Evolutionary conservation across 2,329 filamentous ascomycete species (phyloP), one percentile per base, ranked within the genome.

Genomic region (Trichoderma arundinaceum): DNA sequence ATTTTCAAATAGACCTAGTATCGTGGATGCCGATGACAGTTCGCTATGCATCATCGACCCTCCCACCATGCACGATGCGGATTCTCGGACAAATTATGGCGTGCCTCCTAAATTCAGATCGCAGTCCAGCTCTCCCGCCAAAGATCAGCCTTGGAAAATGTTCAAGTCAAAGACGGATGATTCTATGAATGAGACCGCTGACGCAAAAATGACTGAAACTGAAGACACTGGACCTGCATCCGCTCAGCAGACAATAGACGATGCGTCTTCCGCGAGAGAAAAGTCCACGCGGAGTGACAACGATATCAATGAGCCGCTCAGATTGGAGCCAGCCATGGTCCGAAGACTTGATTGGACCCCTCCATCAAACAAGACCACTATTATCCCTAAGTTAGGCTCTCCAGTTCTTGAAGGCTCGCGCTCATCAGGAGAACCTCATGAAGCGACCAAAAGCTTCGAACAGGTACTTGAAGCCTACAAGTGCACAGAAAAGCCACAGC

Each of bases 281-380:
- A 46, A 46, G 17, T 13, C 60, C 19, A 38, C 32, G 17, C 49
- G 28, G 41, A n/a, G 2, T 17, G 39, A 22, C n/a, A 68, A 33
- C 64, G 72, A 65, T 66, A 76, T 17, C 15, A 62, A 74, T n/a
- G 77, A 78, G 56, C 72, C 78, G 0, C 69, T 80, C 2, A 71
- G 75, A 19, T 66, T 82, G 8, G 82, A 84, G 59, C 75, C 74
- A 52, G 90, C 89, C 7, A 74, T 84, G 32, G 79, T 78, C 52
- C 81, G 90, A 66, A 82, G 87, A 67, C 72, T 78, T 13, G 83
- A 88, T 66, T 93, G 90, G 91, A 93, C 91, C 1, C 90, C 90
- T 2, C 84, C 87, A 4, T 82, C 80, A 53, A 73, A 80, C 39
- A 80, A 80, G 48, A 70, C 69, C 1, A 65, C 73, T 3, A 66